phyloP scores from a whole-genome alignment of 192 early-diverging fungal genomes.

The Backusella tuberculispora region DNA sequence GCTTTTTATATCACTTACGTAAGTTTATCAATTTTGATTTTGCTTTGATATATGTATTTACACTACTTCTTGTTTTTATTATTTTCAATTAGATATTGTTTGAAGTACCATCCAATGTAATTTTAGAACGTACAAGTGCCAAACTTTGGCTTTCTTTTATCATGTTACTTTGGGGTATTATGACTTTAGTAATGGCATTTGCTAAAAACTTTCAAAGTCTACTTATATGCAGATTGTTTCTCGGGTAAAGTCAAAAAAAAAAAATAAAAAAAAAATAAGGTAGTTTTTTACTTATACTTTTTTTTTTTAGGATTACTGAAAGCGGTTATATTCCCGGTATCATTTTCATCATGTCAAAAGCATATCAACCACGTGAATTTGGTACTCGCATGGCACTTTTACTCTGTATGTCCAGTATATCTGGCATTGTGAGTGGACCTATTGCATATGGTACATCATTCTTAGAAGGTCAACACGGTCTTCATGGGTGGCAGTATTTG shows the following conservation, averaged over 20 bases:
- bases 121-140: slow-evolving; percentile 67
- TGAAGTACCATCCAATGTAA: slow-evolving; percentile 80
- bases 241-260: slow-evolving; percentile 41
- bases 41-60: slow-evolving; percentile 2
- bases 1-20: slow-evolving; percentile 29
- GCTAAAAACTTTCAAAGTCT: slow-evolving; percentile 56
- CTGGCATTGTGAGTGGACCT: slow-evolving; percentile 59
- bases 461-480: slow-evolving; percentile 54
- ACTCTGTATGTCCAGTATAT: slow-evolving; percentile 49
- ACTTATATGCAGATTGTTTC: slow-evolving; percentile 42
- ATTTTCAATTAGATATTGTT: slow-evolving; percentile 61
- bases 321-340: slow-evolving; percentile 78
- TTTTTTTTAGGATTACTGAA: slow-evolving; percentile 60
- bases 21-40: not conserved
- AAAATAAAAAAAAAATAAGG: slow-evolving; percentile 34
- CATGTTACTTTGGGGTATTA: slow-evolving; percentile 73
- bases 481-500: slow-evolving; percentile 73
- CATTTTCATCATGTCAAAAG: slow-evolving; percentile 70
- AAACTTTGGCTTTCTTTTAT: slow-evolving; percentile 62
- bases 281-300: slow-evolving; percentile 48
- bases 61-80: slow-evolving; percentile 46
- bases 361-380: slow-evolving; percentile 70
- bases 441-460: slow-evolving; percentile 61
- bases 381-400: slow-evolving; percentile 60
- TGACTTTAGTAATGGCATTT: slow-evolving; percentile 66